A percentile compares a stretch with the other conserved stretches of the same genome.
Evolutionary conservation across 2,329 filamentous ascomycete genomes (phyloP).

Genomic region (Epichloe uncinata): DNA sequence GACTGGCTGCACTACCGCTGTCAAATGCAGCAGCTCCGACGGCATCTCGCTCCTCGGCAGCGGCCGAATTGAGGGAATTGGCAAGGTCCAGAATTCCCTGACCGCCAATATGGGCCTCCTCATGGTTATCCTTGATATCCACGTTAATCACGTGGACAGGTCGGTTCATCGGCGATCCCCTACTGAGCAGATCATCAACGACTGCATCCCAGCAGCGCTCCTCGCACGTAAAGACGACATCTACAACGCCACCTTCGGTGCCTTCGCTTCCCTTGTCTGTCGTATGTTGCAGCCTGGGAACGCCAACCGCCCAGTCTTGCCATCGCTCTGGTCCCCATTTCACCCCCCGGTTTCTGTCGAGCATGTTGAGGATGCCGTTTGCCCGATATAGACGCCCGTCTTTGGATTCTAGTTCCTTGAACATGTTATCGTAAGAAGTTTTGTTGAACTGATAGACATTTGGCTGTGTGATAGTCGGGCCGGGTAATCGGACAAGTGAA

Average conservation of each 20-base stretch:
- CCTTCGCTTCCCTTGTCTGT: slow-evolving; percentile 66
- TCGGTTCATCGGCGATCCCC: slow-evolving; percentile 75
- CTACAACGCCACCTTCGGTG: slow-evolving; percentile 78
- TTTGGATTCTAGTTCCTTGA: slow-evolving; percentile 75
- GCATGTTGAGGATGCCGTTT: slow-evolving; percentile 92
- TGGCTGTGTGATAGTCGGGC: slow-evolving; percentile 79
- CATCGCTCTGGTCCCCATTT: slow-evolving; percentile 95
- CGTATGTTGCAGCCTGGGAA: slow-evolving; percentile 64
- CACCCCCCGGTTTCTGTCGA: slow-evolving; percentile 78
- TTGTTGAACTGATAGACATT: slow-evolving; percentile 98
- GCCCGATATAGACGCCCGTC: slow-evolving; percentile 78
- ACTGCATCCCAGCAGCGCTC: slow-evolving; percentile 98
- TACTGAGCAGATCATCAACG: slow-evolving; percentile 77
- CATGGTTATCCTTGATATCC: slow-evolving; percentile 96
- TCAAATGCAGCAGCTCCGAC: slow-evolving; percentile 56
- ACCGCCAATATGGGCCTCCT: slow-evolving; percentile 84
- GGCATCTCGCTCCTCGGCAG: slow-evolving; percentile 58
- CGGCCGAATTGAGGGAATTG: slow-evolving; percentile 67
- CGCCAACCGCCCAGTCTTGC: slow-evolving; percentile 91
- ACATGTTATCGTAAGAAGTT: slow-evolving; percentile 90
- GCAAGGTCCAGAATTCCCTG: slow-evolving; percentile 87
- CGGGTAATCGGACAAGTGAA: slow-evolving; percentile 83
- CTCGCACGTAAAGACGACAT: slow-evolving; percentile 93
- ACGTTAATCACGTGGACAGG: slow-evolving; percentile 98
- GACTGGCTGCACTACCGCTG: slow-evolving; percentile 49